Evolutionary conservation across 768 basidiomycete genomes (phyloP), one percentile per base, ranked within the genome.

Genomic region (Boletus vermiculosoides): DNA sequence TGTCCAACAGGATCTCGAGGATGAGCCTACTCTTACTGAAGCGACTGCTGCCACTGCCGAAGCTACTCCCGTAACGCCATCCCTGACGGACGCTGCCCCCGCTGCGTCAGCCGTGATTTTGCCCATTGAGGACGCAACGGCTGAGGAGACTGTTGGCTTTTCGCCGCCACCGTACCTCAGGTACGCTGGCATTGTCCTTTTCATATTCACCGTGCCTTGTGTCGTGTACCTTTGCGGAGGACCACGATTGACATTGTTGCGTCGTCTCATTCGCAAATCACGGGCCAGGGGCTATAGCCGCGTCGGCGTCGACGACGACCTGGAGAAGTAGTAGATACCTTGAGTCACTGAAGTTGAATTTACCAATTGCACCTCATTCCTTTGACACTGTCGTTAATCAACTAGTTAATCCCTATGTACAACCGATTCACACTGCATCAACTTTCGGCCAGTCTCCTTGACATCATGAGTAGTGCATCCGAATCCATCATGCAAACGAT

Each of bases 191-290:
- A 57, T 67, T 22, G 60, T 72, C 18, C 50, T 74, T 31, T 55
- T 84, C 33, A 67, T 83, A 55, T 57, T 88, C 47, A 77, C 74
- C 2, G 70, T 80, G 25, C 70, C 78, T 20, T 76, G 74, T 16
- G 78, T 66, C 15, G 65, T 78, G 16, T 80, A 85, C 59, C 59
- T 78, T 45, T 72, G 82, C 12, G 84, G 85, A 28, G 83, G 83
- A 20, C 25, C 50, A 5, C 66, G 61, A 40, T 49, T 49, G 1
- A 54, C 33, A 16, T 13, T 60, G 42, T 41, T 79, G 57, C 78
- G 78, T 37, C 80, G 74, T 63, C 63, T 79, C 34, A 47, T 84
- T 48, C 74, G 76, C 37, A 69, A 69, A 49, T 59, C 65, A 30
- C 61, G 66, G 40, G 65, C 72, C 34, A 68, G 68, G 9, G 72